Evolutionary conservation across 495 filamentous ascomycete species (phyloP), one percentile per base, ranked within the genome.

Genomic region (Neurospora africana): DNA sequence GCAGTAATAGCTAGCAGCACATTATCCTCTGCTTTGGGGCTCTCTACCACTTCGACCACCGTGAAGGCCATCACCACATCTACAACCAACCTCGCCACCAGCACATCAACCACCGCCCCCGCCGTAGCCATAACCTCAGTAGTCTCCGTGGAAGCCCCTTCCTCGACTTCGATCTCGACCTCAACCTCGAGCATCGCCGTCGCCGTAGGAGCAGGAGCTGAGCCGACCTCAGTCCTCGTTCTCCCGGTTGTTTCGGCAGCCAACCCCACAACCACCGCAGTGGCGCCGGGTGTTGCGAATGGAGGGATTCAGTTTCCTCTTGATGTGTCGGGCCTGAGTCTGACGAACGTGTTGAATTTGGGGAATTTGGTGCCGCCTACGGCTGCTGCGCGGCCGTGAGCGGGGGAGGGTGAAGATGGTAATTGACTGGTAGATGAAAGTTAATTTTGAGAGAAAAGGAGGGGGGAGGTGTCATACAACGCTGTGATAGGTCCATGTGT

Each of bases 271-370:
- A 65, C 53, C 15, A 65, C 53, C 27, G 27, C 53, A 9, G 53
- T 65, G 15, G 41, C 69, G 13, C 71, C 74, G 7, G 65, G 6
- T 39, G 72, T 68, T 43, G 40, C 72, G 70, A 68, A 73, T 69
- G 69, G 71, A 27, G 74, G 71, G 6, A 39, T 73, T 36, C 41
- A 67, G 68, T 71, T 78, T 2, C 70, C 47, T 9, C 79, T 81
- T 21, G 76, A 81, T 44, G 71, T 81, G 1, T 77, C 76, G n/a
- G 76, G 76, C 4, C 43, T 82, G 74, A 79, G 68, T n/a, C 69
- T 82, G 41, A 76, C 75, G 47, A 81, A 79, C 72, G 71, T 77
- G 69, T 69, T 82, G 19, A 77, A 79, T 21, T 69, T 82, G 37
- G 80, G 80, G 36, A 80, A 80, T 39, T 68, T 82, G 69, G 71